Base-by-base conservation (phyloP, 805 yeast species). In the Zygoascus biomembranicola region DNA sequence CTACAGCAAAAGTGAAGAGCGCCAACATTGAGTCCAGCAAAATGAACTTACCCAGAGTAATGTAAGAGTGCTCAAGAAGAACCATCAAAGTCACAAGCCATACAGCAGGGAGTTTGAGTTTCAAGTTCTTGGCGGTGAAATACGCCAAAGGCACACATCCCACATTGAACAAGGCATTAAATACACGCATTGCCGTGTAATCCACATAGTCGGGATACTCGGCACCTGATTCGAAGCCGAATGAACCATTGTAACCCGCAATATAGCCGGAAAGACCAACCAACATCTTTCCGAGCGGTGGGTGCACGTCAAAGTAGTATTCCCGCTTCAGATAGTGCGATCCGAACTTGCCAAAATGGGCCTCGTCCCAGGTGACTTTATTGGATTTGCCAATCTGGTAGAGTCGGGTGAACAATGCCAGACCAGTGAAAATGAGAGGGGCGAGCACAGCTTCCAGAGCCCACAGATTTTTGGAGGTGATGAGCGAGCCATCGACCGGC, bases 321-420 rank as follows among this genome's bases (percentile, higher is more conserved):
- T 88, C 95, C 61, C 88, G 94, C 62, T 79, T 83, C 57, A 92
- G 74, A 69, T 92, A 92, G 68, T 88, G 85, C 11, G 96, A 84
- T 32, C 97, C 98, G 68, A 92, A 92, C 68, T 92, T 94, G 50
- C 97, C 99, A 69, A 92, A 92, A 73, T 90, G 97, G 43, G 97
- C 97, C 68, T 90, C 97, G 71, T 90, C 97, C 97, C 97, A 90
- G 47, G 88, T 89, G 35, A 90, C 96, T 52, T 74, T 70, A 52
- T 79, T 74, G 58, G 87, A 82, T 51, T 75, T 73, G 49, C 88
- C 88, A 63, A 90, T 86, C 57, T 77, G 77, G 71, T 87, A 82
- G 68, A 87, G 56, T 18, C 73, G 65, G 26, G 70, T 62, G 52
- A 65, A 77, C 58, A 88, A 81, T 4, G 95, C 80, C 19, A 95